Percentiles rank a stretch among this genome's conserved stretches.
Conservation (phyloP, 2,329 filamentous ascomycete species). For the Diaporthe longicolla region DNA sequence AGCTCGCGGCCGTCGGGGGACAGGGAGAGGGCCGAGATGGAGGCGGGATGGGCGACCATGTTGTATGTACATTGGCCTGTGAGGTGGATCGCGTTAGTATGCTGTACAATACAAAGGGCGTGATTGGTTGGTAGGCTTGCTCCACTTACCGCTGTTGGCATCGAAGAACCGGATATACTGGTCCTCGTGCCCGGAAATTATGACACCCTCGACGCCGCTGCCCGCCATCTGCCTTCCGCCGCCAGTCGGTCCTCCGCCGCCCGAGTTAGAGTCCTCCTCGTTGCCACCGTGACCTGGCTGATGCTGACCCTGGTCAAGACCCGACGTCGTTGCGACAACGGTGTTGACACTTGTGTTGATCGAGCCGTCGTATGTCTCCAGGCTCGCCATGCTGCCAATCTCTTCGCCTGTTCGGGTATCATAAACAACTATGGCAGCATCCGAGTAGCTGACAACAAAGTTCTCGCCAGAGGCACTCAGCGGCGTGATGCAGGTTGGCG, state of each 20-base stretch:
- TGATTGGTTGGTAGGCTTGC: not conserved
- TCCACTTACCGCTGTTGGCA: conserved; percentile 91
- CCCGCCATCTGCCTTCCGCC: conserved; percentile 75
- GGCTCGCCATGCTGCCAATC: conserved; percentile 91
- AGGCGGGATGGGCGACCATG: conserved; percentile 95
- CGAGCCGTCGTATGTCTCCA: conserved; percentile 93
- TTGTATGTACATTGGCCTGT: conserved; percentile 99
- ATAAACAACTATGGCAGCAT: conserved; percentile 91
- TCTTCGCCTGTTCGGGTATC: conserved; percentile 94
- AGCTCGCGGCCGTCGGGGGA: conserved; percentile 95
- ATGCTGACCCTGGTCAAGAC: conserved; percentile 79
- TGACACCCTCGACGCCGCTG: conserved; percentile 89
- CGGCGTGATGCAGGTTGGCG: conserved; percentile 93
- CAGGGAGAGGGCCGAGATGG: conserved; percentile 91
- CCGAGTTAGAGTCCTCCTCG: conserved; percentile 77
- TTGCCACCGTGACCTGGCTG: conserved; percentile 51
- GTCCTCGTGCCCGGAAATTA: conserved; percentile 98
- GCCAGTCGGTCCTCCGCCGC: conserved; percentile 84
- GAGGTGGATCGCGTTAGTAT: conserved; percentile 42
- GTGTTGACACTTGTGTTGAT: conserved; percentile 86
- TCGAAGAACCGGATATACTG: conserved; percentile 97
- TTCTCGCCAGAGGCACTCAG: conserved; percentile 86
- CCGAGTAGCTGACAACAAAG: conserved; percentile 93
- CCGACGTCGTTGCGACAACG: conserved; percentile 87
- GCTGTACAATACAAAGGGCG: too few relatives aligned